phyloP scores from a whole-genome alignment of 805 yeast genomes.

The Cephaloascus fragrans region DNA sequence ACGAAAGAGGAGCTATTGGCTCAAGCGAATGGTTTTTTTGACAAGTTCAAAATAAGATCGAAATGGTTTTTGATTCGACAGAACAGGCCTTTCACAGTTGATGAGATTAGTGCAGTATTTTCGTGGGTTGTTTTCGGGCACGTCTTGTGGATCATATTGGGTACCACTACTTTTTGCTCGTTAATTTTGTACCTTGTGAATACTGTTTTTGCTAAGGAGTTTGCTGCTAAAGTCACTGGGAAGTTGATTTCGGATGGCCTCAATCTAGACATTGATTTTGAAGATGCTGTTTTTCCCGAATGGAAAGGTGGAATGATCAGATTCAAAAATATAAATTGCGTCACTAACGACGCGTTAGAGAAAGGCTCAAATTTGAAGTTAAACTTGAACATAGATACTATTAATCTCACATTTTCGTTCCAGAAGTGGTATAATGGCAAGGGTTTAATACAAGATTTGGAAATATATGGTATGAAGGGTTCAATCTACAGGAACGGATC shows the following conservation, averaged over 20 bases:
- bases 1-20: constrained; percentile 16
- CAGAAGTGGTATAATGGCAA: constrained; percentile 47
- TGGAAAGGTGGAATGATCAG: constrained; percentile 41
- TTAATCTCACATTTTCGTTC: constrained; percentile 37
- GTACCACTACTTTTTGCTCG: constrained; percentile 49
- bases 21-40: constrained; percentile 5
- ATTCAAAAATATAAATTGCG: constrained; percentile 28
- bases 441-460: constrained; percentile 40
- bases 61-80: constrained; percentile 42
- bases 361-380: constrained; percentile 9
- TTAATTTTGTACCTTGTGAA: constrained; percentile 34
- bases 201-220: constrained; percentile 15
- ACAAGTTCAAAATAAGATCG: constrained; percentile 6
- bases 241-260: constrained; percentile 21
- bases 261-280: constrained; percentile 14
- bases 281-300: constrained; percentile 21
- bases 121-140: constrained; percentile 53
- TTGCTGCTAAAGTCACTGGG: constrained; percentile 10
- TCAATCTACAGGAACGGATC: constrained; percentile 13
- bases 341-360: constrained; percentile 4
- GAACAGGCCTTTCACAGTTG: constrained; percentile 36
- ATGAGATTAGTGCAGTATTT: constrained; percentile 43
- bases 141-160: constrained; percentile 42
- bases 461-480: constrained; percentile 39
- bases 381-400: constrained; percentile 26